Evolutionary conservation across 495 filamentous ascomycete species (phyloP), one percentile per base, ranked within the genome.

Genomic region (Aspergillus egyptiacus): DNA sequence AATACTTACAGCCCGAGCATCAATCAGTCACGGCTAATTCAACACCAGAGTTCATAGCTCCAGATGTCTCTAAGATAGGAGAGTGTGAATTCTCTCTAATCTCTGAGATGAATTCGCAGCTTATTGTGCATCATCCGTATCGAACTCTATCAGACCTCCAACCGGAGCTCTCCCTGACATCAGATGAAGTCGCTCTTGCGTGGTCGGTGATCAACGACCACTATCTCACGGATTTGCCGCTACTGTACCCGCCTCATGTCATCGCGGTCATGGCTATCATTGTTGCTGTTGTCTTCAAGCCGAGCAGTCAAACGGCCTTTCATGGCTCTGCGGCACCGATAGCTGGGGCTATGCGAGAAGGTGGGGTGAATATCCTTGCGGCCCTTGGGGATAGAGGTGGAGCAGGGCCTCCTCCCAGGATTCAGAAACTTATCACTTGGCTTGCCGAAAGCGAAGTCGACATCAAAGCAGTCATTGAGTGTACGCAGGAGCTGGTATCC

Each of bases 61-160:
- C 78, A 18, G 91, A 96, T 65, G 84, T 87, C n/a, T 78, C 86
- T 24, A 90, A 87, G 60, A 69, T 98, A 14, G 93, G 93, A 41
- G 93, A 98, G 73, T 95, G 88, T 75, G 94, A 98, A 65, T 98
- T 98, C 67, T 86, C 81, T 43, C 74, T 98, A 38, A 97, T 98
- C 54, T 89, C 89, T 1, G 91, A 96, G 64, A 87, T 98, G 84
- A 86, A 81, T 65, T 93, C 88, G 4, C 90, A 95, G 47, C 77
- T 98, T 51, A 97, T 98, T 62, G 73, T 96, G 11, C 91, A 97
- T 63, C 91, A 97, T 63, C 93, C 93, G n/a, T 98, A 98, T 65
- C 87, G 91, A 37, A 91, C 83, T 36, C 73, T 98, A 46, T 79
- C 78, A 25, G 80, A 82, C 40, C 76, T 97, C 24, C 84, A 87